Evolutionary conservation across 768 basidiomycete species (phyloP), one percentile per base, ranked within the genome.

Genomic region (Boletus huronensis): DNA sequence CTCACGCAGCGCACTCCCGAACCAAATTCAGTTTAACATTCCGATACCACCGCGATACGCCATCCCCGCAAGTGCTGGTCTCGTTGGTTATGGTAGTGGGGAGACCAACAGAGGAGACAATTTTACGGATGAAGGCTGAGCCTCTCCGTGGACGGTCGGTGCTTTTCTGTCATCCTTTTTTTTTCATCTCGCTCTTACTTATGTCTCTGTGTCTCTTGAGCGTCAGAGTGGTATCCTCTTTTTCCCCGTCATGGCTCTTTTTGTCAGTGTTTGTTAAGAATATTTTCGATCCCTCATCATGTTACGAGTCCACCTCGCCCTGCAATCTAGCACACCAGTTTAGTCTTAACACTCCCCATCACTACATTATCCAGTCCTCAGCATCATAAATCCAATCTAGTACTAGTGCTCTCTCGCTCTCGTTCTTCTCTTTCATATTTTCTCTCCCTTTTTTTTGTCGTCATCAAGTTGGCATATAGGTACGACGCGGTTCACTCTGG

Each of bases 1-100:
- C 39, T 77, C 84, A 16, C 81, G 79, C 44, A 85, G 82, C 60
- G 82, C 83, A 26, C 72, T 77, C 52, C 77, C 79, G 21, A 74
- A 74, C 34, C 80, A 78, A 57, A 72, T 74, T 34, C 65, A 66
- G 10, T 82, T 82, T 59, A 75, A 72, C 53, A 58, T 80, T 35
- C 70, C 77, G 8, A 64, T 63, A n/a, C 61, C 69, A 44, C 56
- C 66, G 36, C 67, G 69, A 45, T 47, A 57, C 14, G 46, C 14
- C 32, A 28, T 43, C 23, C 44, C 55, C 17, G 14, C 38, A 4
- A 54, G 43, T 29, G 28, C 49, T 40, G 45, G 55, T 29, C 13
- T 53, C 17, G 16, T 54, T 48, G 46, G 48, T 21, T 58, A 64
- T 56, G 60, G 58, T 9, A 52, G 45, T 36, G 58, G 59, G 43